Conservation (phyloP, 306 rosid genomes). For the Nissolia schottii region DNA sequence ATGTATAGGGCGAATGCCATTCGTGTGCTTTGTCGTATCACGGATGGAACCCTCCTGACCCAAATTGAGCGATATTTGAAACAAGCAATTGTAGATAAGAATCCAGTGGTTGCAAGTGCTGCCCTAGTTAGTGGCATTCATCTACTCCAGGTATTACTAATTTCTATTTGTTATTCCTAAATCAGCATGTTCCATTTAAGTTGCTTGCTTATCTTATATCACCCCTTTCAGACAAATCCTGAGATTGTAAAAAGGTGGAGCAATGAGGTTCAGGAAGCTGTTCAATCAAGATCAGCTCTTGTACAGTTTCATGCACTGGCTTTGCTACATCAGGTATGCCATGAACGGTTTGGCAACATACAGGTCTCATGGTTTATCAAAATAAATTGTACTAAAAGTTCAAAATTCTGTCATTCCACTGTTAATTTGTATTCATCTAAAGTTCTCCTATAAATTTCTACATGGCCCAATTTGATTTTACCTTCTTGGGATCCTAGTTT, state of each 20-base stretch:
- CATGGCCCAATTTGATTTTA: neutral
- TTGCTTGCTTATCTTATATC: constrained; percentile 1
- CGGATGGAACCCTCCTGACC: constrained; percentile 95
- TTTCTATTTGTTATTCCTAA: neutral
- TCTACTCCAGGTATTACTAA: constrained; percentile 76
- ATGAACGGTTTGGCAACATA: constrained; percentile 22
- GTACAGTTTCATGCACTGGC: constrained; percentile 96
- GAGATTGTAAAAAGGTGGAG: constrained; percentile 99
- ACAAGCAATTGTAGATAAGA: constrained; percentile 97
- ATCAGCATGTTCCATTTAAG: neutral
- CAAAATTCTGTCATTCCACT: neutral
- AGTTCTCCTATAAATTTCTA: neutral
- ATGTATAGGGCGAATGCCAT: constrained; percentile 99
- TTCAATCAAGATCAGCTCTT: constrained; percentile 98
- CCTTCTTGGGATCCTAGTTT: neutral
- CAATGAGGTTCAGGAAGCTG: constrained; percentile 99
- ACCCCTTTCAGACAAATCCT: constrained; percentile 69
- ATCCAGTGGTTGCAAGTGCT: constrained; percentile 99
- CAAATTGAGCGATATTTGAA: constrained; percentile 95
- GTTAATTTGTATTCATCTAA: neutral
- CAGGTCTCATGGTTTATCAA: neutral
- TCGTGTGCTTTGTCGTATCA: constrained; percentile 95
- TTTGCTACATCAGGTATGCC: constrained; percentile 87
- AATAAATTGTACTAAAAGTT: neutral
- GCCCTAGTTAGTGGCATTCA: constrained; percentile 98